Conservation (phyloP, 2,329 filamentous ascomycete species). For the Fonsecaea erecta region DNA sequence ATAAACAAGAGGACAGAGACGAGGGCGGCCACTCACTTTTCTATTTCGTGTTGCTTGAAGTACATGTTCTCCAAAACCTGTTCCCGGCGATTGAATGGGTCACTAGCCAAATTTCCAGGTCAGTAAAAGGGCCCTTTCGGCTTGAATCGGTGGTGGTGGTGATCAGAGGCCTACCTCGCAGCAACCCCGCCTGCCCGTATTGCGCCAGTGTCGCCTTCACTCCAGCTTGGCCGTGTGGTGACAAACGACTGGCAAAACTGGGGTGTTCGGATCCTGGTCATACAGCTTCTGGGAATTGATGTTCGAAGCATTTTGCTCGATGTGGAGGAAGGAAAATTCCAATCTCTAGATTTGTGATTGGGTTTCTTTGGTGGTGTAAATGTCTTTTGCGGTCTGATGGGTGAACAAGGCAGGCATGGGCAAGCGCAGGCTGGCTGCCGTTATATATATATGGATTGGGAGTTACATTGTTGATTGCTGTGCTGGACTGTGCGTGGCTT, state of each 20-base stretch:
- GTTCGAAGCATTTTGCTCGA: conserved; percentile 30
- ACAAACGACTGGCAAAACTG: conserved; percentile 33
- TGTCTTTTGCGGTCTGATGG: background rate
- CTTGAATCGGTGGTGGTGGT: background rate
- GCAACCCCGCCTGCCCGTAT: conserved; percentile 29
- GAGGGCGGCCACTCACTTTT: conserved; percentile 28
- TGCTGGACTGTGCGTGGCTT: background rate
- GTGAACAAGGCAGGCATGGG: background rate
- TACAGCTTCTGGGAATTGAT: conserved; percentile 28
- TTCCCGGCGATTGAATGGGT: conserved; percentile 33
- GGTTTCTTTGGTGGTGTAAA: background rate
- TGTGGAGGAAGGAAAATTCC: conserved; percentile 3
- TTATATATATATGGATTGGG: conserved; percentile 6
- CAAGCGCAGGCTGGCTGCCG: background rate
- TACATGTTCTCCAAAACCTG: conserved; percentile 34
- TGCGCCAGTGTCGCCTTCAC: conserved; percentile 30
- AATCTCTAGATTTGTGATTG: background rate
- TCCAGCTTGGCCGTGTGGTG: conserved; percentile 21
- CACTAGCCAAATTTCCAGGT: conserved; percentile 15
- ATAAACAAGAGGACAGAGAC: background rate
- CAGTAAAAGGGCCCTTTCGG: background rate
- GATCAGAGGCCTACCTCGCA: conserved; percentile 24
- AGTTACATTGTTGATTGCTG: conserved; percentile 1
- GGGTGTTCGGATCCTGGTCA: conserved; percentile 31
- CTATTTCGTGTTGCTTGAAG: conserved; percentile 34